These are phyloP conservation scores for Globisporangium canariense DNA, from an alignment of 352 stramenopile species.

Conservation along the genomic window DNA sequence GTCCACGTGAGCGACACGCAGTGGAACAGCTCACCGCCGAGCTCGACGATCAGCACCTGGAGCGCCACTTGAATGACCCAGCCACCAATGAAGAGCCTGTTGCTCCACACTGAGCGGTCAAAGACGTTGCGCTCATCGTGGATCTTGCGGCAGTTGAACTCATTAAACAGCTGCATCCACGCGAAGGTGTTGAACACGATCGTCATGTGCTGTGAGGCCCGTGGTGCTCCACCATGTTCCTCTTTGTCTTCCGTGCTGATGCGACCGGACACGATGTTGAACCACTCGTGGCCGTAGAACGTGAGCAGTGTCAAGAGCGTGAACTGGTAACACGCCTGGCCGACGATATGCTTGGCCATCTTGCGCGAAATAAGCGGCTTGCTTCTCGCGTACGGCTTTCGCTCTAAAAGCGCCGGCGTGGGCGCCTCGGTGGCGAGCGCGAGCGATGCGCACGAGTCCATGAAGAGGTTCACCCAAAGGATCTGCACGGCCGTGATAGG, in stretches of 20 bases:
- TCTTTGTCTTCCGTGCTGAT: conserved; percentile 1
- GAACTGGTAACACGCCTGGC: conserved; percentile 81
- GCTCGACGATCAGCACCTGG: conserved; percentile 91
- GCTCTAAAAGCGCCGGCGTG: conserved; percentile 58
- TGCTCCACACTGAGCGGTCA: conserved; percentile 1
- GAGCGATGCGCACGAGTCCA: conserved; percentile 90
- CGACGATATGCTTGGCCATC: conserved; percentile 88
- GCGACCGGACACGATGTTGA: conserved; percentile 16
- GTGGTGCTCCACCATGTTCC: background rate
- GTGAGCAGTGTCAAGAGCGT: conserved; percentile 61
- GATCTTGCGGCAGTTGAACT: conserved; percentile 82
- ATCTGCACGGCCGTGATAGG: conserved; percentile 90
- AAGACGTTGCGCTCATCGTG: conserved; percentile 44
- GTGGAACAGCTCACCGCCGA: conserved; percentile 50
- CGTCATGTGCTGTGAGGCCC: conserved; percentile 86
- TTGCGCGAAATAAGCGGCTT: conserved; percentile 73
- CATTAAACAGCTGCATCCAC: conserved; percentile 94
- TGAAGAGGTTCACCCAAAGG: conserved; percentile 94
- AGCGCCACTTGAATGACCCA: conserved; percentile 71
- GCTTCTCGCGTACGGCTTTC: conserved; percentile 69
- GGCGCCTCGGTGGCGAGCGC: conserved; percentile 89
- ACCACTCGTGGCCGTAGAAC: conserved; percentile 37
- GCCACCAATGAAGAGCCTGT: conserved; percentile 75
- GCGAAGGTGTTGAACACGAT: conserved; percentile 98
- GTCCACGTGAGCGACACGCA: conserved; percentile 11